Percentiles rank a stretch among this genome's conserved stretches.
Evolutionary conservation across 108 stramenopile species (phyloP).

Genomic region (Poteriospumella lacustris): DNA sequence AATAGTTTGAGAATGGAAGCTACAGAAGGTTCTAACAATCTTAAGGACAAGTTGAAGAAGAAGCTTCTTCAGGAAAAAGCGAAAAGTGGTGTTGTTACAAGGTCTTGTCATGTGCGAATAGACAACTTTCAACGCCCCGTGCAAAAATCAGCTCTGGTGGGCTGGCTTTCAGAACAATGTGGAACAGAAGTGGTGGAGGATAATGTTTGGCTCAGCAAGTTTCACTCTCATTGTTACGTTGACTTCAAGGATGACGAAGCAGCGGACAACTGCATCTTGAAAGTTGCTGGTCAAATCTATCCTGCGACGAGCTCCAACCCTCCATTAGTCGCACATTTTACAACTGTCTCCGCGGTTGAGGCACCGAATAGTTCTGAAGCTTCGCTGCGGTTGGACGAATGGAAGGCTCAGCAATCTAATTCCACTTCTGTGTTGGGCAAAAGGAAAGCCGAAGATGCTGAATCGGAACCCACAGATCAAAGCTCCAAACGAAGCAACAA

Average conservation of each 20-base stretch:
- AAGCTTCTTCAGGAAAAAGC: neutral
- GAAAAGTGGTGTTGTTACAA: neutral
- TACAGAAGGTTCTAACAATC: no score
- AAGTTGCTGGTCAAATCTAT: neutral
- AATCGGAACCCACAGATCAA: no score
- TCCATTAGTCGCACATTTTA: neutral
- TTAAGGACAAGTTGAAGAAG: neutral
- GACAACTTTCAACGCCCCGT: neutral
- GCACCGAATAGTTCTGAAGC: constrained; percentile 10
- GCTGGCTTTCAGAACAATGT: neutral
- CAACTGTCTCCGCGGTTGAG: neutral
- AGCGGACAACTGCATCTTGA: neutral
- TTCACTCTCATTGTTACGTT: constrained; percentile 6
- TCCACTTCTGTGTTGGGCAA: neutral
- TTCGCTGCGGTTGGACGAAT: neutral
- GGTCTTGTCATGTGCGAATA: neutral
- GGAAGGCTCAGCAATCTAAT: neutral
- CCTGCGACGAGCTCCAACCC: neutral
- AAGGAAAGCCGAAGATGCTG: no score
- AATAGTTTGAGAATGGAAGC: no score
- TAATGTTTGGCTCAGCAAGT: neutral
- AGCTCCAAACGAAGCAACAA: neutral
- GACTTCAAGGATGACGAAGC: neutral
- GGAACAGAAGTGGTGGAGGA: neutral
- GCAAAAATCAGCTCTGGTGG: neutral